phyloP scores from a whole-genome alignment of 2,329 filamentous ascomycete genomes.

The Cercospora canescens region DNA sequence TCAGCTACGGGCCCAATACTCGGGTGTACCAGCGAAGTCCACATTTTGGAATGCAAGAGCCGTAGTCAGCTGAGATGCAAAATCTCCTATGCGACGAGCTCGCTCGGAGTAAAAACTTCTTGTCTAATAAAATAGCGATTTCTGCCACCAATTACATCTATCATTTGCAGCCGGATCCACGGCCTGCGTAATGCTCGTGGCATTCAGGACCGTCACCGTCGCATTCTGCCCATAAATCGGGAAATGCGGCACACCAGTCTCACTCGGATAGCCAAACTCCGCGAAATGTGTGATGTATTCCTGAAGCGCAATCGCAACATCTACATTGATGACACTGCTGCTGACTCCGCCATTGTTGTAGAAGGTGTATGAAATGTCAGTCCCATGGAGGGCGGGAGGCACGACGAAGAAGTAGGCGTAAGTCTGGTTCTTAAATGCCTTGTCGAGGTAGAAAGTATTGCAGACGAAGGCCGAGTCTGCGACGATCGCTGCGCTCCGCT shows the following conservation, averaged over 20 bases:
- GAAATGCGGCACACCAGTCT: slow-evolving; percentile 46
- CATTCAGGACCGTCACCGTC: slow-evolving; percentile 44
- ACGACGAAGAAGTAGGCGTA: slow-evolving; percentile 56
- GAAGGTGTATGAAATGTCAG: slow-evolving; percentile 56
- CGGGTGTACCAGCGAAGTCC: too few species aligned
- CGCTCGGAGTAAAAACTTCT: not conserved
- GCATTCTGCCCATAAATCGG: slow-evolving; percentile 48
- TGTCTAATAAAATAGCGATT: not conserved
- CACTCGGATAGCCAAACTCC: slow-evolving; percentile 39
- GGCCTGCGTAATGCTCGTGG: slow-evolving; percentile 29
- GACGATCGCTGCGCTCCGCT: slow-evolving; percentile 44
- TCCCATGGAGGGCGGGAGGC: slow-evolving; percentile 55
- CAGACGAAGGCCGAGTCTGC: slow-evolving; percentile 51
- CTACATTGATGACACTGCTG: slow-evolving; percentile 3
- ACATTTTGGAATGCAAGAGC: too few species aligned
- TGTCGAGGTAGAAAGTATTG: slow-evolving; percentile 53
- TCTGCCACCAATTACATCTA: slow-evolving; percentile 57
- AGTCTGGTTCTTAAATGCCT: slow-evolving; percentile 48
- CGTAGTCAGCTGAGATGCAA: too few species aligned
- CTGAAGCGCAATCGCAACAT: slow-evolving; percentile 45
- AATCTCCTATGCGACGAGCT: too few species aligned
- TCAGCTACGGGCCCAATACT: too few species aligned
- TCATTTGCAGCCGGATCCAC: slow-evolving; percentile 49
- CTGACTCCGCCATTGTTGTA: slow-evolving; percentile 41
- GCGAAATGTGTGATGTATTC: slow-evolving; percentile 49